Evolutionary conservation across 805 yeast genomes (phyloP).

Genomic region (Ogataea naganishii): DNA sequence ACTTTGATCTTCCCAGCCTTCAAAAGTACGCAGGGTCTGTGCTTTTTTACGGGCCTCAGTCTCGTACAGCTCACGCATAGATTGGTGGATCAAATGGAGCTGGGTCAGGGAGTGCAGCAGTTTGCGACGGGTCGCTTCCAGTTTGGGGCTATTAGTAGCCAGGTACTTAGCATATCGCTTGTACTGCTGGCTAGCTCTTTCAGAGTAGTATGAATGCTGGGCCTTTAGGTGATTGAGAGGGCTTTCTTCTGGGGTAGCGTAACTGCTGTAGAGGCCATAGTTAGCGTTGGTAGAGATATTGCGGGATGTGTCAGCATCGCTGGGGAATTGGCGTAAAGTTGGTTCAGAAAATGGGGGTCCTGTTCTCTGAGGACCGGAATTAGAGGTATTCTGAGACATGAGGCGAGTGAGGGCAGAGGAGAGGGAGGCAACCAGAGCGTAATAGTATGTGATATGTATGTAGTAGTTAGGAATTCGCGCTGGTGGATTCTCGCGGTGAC

Average conservation of each 20-base stretch:
- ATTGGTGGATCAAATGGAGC: slow-evolving; percentile 32
- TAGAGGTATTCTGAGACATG: too few relatives aligned
- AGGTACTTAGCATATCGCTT: background rate
- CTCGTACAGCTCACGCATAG: slow-evolving; percentile 37
- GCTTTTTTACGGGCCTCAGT: slow-evolving; percentile 26
- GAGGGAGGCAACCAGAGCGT: too few relatives aligned
- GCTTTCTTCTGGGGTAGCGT: too few relatives aligned
- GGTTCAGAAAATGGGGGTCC: background rate
- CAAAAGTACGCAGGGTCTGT: slow-evolving; percentile 21
- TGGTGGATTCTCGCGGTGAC: too few relatives aligned
- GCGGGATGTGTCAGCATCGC: too few relatives aligned
- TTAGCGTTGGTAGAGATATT: too few relatives aligned
- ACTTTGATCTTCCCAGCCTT: slow-evolving; percentile 32
- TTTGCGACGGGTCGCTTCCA: background rate
- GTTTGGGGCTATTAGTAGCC: background rate
- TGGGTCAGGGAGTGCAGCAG: slow-evolving; percentile 12
- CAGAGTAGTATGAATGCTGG: background rate
- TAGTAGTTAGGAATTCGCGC: too few relatives aligned
- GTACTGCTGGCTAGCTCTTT: background rate
- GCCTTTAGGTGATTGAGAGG: background rate
- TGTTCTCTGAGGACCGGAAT: too few relatives aligned
- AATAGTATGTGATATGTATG: too few relatives aligned
- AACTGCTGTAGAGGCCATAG: too few relatives aligned
- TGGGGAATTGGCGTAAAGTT: too few relatives aligned
- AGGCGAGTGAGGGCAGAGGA: too few relatives aligned